Evolutionary conservation across 2,329 filamentous ascomycete genomes (phyloP).

Genomic region (Leptographium flavum): DNA sequence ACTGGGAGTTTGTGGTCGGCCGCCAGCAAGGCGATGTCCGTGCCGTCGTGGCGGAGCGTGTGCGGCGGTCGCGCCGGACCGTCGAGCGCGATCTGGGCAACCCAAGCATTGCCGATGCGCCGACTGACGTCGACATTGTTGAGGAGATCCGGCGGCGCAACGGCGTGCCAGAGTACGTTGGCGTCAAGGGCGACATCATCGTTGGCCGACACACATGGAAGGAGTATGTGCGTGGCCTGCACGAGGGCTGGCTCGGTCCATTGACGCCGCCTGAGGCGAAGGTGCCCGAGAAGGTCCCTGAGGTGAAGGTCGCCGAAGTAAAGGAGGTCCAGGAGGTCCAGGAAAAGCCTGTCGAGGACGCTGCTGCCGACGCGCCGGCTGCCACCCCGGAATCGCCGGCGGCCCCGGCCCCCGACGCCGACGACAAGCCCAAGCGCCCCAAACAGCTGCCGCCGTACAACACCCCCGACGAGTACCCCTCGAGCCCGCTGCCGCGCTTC

Average conservation of each 20-base stretch:
- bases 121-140: constrained; percentile 44
- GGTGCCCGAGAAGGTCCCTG: constrained; percentile 17
- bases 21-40: constrained; percentile 84
- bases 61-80: constrained; percentile 54
- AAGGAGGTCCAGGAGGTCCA: constrained; percentile 15
- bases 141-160: constrained; percentile 49
- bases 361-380: constrained; percentile 40
- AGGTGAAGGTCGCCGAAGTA: constrained; percentile 13
- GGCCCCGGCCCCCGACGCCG: constrained; percentile 34
- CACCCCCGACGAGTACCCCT: constrained; percentile 53
- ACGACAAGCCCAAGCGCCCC: constrained; percentile 41
- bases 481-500: constrained; percentile 46
- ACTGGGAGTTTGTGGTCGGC: constrained; percentile 94
- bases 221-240: constrained; percentile 83
- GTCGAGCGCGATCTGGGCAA: constrained; percentile 30
- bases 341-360: constrained; percentile 23
- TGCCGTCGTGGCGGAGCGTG: constrained; percentile 72
- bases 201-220: constrained; percentile 93
- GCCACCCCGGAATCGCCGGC: constrained; percentile 32
- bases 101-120: constrained; percentile 28
- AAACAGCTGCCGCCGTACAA: constrained; percentile 63
- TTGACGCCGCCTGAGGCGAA: constrained; percentile 44
- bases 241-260: constrained; percentile 93
- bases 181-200: constrained; percentile 69
- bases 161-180: constrained; percentile 57